phyloP scores from a whole-genome alignment of 306 rosid species.

The Cucurbita maxima region DNA sequence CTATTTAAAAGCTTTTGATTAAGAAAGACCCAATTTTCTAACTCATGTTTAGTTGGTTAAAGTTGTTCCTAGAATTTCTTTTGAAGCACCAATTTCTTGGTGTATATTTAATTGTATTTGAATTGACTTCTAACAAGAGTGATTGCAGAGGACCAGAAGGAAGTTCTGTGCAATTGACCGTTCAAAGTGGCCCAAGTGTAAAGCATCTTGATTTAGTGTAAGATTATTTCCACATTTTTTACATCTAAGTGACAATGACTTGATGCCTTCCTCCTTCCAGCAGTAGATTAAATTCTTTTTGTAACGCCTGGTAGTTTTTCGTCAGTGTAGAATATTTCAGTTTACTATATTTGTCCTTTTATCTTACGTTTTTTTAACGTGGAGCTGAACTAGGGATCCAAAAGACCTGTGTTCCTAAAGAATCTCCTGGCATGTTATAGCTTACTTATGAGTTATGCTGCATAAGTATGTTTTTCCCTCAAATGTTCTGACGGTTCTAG shows the following conservation, averaged over 20 bases:
- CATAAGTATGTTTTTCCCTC: neutral
- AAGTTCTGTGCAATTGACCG: slow-evolving; percentile 63
- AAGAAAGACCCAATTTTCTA: neutral
- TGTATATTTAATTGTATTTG: neutral
- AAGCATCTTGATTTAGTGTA: slow-evolving; percentile 55
- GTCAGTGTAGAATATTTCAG: neutral
- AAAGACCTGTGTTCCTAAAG: neutral
- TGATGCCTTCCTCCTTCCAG: neutral
- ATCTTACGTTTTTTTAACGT: neutral
- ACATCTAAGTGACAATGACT: neutral
- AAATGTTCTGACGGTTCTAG: neutral
- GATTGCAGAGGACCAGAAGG: slow-evolving; percentile 82
- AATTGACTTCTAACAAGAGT: neutral
- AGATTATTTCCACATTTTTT: slow-evolving; percentile 12
- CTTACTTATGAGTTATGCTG: neutral
- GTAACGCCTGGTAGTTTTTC: neutral
- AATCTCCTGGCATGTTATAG: neutral
- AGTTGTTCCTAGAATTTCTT: neutral
- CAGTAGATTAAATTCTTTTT: neutral
- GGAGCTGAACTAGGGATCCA: neutral
- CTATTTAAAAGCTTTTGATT: neutral
- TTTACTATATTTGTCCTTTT: neutral
- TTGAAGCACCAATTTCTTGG: neutral
- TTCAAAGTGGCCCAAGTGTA: slow-evolving; percentile 58
- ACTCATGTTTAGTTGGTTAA: neutral